These are phyloP conservation scores for Saccharomycopsis oosterbeekiorum DNA, from an alignment of 805 yeast genomes.

Conservation along the genomic window DNA sequence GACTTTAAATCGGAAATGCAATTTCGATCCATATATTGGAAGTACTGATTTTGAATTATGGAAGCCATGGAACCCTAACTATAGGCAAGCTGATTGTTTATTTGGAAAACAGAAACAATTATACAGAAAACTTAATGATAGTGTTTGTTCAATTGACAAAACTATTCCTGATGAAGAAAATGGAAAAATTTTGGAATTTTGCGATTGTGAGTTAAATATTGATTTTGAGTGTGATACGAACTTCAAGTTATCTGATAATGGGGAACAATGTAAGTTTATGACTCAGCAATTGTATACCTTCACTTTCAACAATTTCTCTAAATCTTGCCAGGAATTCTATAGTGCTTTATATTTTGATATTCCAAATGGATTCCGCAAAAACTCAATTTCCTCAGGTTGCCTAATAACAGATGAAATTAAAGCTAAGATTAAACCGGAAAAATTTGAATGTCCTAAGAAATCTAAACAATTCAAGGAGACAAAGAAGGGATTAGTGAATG, in stretches of 20 bases:
- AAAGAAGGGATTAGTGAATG: constrained; percentile 16
- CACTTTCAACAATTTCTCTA: constrained; percentile 56
- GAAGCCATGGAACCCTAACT: constrained; percentile 45
- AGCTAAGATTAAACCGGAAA: constrained; percentile 42
- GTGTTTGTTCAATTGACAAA: constrained; percentile 52
- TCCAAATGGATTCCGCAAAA: constrained; percentile 88
- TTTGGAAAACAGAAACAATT: constrained; percentile 62
- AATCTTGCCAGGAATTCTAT: constrained; percentile 42
- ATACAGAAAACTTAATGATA: constrained; percentile 45
- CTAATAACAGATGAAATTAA: constrained; percentile 64
- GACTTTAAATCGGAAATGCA: constrained; percentile 26
- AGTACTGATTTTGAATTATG: constrained; percentile 51
- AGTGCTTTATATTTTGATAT: constrained; percentile 62
- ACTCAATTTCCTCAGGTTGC: constrained; percentile 74
- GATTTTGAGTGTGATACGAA: constrained; percentile 95
- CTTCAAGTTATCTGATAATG: constrained; percentile 43
- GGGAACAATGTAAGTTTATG: constrained; percentile 41
- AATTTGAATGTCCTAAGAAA: constrained; percentile 66
- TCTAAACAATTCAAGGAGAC: constrained; percentile 45
- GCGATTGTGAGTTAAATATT: constrained; percentile 66
- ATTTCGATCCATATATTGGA: constrained; percentile 13
- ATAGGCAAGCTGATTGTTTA: constrained; percentile 35
- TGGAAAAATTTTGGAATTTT: constrained; percentile 42
- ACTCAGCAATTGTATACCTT: constrained; percentile 47
- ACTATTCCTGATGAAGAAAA: constrained; percentile 1